phyloP scores from a whole-genome alignment of 2,329 filamentous ascomycete species.

The Aspergillus fumigatus region DNA sequence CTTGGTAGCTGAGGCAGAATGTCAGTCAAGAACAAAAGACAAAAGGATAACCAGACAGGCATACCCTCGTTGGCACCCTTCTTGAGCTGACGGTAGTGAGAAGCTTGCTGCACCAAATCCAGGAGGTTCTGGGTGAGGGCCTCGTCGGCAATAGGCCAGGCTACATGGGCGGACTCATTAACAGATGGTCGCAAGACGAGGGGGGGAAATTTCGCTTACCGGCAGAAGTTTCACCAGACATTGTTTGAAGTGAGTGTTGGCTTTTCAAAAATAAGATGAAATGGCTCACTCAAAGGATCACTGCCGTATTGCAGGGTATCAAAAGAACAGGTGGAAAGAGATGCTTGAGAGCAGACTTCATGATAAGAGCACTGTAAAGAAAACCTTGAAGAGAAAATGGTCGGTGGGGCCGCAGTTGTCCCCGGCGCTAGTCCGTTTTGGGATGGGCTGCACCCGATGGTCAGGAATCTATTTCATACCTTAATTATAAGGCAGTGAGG shows the following conservation, averaged over 20 bases:
- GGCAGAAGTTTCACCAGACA: conserved; percentile 30
- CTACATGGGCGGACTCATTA: conserved; percentile 30
- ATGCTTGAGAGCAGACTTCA: conserved; percentile 1
- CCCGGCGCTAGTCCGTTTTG: not conserved
- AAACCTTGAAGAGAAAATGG: conserved; percentile 5
- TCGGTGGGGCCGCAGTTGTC: not conserved
- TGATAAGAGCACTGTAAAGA: conserved; percentile 7
- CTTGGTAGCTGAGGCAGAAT: conserved; percentile 59
- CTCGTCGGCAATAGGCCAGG: conserved; percentile 69
- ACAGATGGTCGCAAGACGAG: conserved; percentile 1
- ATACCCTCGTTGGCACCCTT: conserved; percentile 77
- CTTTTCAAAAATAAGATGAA: conserved; percentile 21
- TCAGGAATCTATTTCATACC: not conserved
- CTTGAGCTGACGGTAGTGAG: conserved; percentile 66
- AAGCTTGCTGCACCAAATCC: conserved; percentile 70
- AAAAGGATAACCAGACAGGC: conserved; percentile 5
- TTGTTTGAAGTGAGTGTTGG: conserved; percentile 16
- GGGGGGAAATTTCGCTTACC: conserved; percentile 14
- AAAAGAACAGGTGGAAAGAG: not conserved
- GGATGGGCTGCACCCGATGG: not conserved
- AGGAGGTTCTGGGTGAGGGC: conserved; percentile 76
- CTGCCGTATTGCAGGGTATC: conserved; percentile 22
- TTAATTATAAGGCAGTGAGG: not conserved
- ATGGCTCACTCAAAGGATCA: conserved; percentile 38
- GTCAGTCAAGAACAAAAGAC: conserved; percentile 3